Evolutionary conservation across 495 filamentous ascomycete species (phyloP), one percentile per base, ranked within the genome.

Genomic region (Trichoderma asperelloides): DNA sequence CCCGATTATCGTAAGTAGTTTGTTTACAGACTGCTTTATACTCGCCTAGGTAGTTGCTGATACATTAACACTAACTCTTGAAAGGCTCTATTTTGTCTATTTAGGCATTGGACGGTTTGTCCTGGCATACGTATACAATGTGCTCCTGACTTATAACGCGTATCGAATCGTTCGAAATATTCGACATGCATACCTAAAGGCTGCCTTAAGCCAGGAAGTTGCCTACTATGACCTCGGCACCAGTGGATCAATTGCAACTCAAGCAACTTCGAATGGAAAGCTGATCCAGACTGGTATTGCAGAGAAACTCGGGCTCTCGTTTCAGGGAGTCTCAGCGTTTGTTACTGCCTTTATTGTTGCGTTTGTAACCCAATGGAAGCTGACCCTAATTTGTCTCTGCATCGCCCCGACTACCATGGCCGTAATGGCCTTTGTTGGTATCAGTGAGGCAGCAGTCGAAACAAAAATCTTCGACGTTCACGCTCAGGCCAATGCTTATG

Each of bases 281-380:
- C 77, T 80, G 3, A 81, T 86, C 66, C 83, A 79, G 39, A 77
- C 77, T 0, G 84, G 84, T 15, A 84, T 82, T 7, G 78, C 82
- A 7, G 84, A 87, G 72, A 87, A 87, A 68, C 82, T 84, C 7
- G 84, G 84, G 30, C 78, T 86, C 28, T 77, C 77, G 37, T 69
- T 86, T 16, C 74, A 77, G 39, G 80, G 78, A 25, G 63, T 85
- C 9, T 79, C 83, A 2, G 84, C 82, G 64, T 85, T 87, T 66
- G 65, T 85, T 25, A 80, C 80, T 0, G 79, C 85, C 9, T 87
- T 85, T 66, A 76, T 85, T 57, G 80, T 86, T 8, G 82, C 82
- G 3, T 86, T 86, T 65, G 65, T 68, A 4, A 72, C 70, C 15
- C 67, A 73, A 13, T 81, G 78, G 79, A 77, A 77, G 66, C 72